phyloP scores from a whole-genome alignment of 441 rosid species.

The Pelargonium myrrhifolium region DNA sequence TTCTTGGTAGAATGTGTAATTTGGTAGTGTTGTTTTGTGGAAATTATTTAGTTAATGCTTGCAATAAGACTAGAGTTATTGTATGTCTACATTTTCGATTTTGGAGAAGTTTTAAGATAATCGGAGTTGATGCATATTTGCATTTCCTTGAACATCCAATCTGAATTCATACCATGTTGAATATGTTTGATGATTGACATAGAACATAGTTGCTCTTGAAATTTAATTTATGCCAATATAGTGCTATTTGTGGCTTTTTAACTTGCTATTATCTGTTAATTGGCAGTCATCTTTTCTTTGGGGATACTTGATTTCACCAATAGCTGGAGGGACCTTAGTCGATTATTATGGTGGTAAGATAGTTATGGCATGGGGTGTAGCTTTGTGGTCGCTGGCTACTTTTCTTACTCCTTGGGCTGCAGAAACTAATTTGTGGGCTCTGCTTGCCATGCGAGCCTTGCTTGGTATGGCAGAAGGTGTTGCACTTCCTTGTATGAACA shows the following conservation, averaged over 20 bases:
- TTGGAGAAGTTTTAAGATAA: neutral
- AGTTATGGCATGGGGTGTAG: conserved; percentile 89
- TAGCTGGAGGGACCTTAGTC: conserved; percentile 87
- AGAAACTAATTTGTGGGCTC: conserved; percentile 59
- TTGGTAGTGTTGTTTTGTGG: neutral
- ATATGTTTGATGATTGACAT: neutral
- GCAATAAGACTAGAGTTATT: neutral
- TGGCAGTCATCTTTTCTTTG: conserved; percentile 84
- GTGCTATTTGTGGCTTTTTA: neutral
- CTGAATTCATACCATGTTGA: no score
- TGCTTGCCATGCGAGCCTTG: conserved; percentile 63
- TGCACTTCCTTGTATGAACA: conserved; percentile 97
- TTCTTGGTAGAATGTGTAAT: neutral
- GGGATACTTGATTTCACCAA: conserved; percentile 92
- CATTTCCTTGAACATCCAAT: no score
- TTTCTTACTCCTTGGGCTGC: conserved; percentile 96
- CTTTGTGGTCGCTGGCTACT: conserved; percentile 85
- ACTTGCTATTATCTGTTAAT: neutral
- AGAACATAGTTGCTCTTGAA: neutral
- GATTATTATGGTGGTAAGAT: conserved; percentile 87
- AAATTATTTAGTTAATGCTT: neutral
- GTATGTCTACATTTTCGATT: no score
- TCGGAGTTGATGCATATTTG: neutral
- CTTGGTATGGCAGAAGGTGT: conserved; percentile 92
- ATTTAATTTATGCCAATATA: conserved; percentile 3